These are phyloP conservation scores for Phytophthora parvispora DNA, from an alignment of 352 stramenopile genomes.

Conservation along the genomic window DNA sequence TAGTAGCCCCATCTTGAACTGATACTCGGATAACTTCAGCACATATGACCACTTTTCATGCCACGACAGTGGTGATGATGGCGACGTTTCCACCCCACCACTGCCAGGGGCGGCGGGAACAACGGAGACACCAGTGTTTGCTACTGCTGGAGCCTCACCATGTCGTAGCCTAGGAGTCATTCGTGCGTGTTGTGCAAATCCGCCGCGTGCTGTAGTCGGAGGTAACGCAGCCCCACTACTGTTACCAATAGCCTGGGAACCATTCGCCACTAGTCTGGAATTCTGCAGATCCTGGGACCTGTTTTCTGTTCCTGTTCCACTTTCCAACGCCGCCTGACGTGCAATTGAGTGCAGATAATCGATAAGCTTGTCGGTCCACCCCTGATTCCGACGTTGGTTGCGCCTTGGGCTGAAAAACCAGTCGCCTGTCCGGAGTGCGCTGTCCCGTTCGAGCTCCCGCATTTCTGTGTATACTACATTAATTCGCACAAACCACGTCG, in stretches of 20 bases:
- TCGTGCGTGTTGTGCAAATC: constrained; percentile 8
- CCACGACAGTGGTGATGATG: constrained; percentile 42
- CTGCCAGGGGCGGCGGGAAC: constrained; percentile 11
- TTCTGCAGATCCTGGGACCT: constrained; percentile 13
- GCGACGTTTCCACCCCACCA: constrained; percentile 15
- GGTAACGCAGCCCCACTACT: constrained; percentile 8
- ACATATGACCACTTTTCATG: constrained; percentile 89
- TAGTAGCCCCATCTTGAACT: constrained; percentile 83
- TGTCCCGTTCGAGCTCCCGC: constrained; percentile 85
- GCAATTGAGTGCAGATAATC: constrained; percentile 78
- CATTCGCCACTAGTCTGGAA: constrained; percentile 28
- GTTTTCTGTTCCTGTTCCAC: constrained; percentile 27
- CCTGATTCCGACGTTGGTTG: constrained; percentile 72
- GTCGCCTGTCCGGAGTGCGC: constrained; percentile 64
- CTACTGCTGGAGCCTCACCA: constrained; percentile 17
- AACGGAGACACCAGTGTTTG: constrained; percentile 5
- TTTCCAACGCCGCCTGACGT: constrained; percentile 51
- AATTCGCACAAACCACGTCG: constrained; percentile 86
- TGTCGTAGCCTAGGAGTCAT: constrained; percentile 31
- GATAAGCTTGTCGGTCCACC: constrained; percentile 86
- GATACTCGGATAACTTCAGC: constrained; percentile 84
- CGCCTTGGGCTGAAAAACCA: constrained; percentile 87
- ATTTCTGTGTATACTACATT: constrained; percentile 92
- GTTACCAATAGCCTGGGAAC: constrained; percentile 6
- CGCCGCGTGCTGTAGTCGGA: constrained; percentile 1